These are phyloP conservation scores for Plectosphaerella sp. DNA, from an alignment of 2,329 filamentous ascomycete genomes.

Conservation along the genomic window DNA sequence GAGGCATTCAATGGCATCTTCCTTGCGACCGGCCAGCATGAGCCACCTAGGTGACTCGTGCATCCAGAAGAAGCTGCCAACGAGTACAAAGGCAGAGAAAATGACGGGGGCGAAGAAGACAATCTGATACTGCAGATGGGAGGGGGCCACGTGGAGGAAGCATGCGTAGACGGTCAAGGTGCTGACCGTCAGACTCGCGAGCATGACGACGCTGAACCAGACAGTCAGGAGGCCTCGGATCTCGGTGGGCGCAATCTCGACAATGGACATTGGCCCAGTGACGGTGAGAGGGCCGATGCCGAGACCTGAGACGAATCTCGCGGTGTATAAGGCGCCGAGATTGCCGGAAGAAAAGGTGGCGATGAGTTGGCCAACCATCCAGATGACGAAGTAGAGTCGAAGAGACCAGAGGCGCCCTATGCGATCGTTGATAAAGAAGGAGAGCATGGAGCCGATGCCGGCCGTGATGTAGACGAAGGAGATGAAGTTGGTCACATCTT, in stretches of 20 bases:
- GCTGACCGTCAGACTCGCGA: constrained; percentile 22
- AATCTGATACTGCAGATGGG: constrained; percentile 51
- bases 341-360: constrained; percentile 36
- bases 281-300: constrained; percentile 47
- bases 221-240: constrained; percentile 47
- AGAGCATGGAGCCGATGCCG: constrained; percentile 15
- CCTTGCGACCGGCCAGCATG: constrained; percentile 64
- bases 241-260: constrained; percentile 44
- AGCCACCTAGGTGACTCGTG: constrained; percentile 62
- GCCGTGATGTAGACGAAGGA: constrained; percentile 25
- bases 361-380: constrained; percentile 27
- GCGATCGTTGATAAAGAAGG: constrained; percentile 36
- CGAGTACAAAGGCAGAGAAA: constrained; percentile 47
- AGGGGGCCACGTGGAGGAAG: constrained; percentile 39
- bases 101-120: constrained; percentile 13
- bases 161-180: constrained; percentile 39
- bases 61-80: constrained; percentile 49
- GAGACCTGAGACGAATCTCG: constrained; percentile 49
- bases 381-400: constrained; percentile 29
- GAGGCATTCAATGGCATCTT: constrained; percentile 51
- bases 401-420: constrained; percentile 33
- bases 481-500: constrained; percentile 25
- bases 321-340: constrained; percentile 60
- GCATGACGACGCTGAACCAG: constrained; percentile 41
- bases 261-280: constrained; percentile 38